These are phyloP conservation scores for Caloboletus firmus DNA, from an alignment of 1,284 basidiomycete species.

Conservation along the genomic window DNA sequence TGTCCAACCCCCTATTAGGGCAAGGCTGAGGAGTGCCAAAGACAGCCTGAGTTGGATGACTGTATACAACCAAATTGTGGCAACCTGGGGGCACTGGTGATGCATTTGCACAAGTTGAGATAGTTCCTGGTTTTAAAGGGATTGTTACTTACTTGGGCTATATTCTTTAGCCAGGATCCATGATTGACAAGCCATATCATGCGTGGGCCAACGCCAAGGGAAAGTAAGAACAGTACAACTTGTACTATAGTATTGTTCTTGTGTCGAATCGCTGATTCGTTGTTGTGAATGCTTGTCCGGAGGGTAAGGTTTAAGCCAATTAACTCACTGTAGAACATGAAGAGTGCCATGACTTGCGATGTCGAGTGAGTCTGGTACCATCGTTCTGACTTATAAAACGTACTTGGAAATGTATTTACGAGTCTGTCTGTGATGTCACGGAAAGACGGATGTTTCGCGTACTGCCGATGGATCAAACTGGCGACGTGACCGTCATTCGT, in stretches of 20 bases:
- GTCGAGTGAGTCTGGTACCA: slow-evolving; percentile 5
- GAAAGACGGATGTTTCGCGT: slow-evolving; percentile 55
- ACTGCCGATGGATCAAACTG: slow-evolving; percentile 75
- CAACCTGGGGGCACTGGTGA: slow-evolving; percentile 67
- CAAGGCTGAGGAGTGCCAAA: slow-evolving; percentile 59
- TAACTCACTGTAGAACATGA: slow-evolving; percentile 74
- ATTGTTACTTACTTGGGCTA: slow-evolving; percentile 58
- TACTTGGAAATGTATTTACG: slow-evolving; percentile 66
- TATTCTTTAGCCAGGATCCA: slow-evolving; percentile 64
- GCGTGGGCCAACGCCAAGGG: slow-evolving; percentile 56
- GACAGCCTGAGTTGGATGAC: slow-evolving; percentile 65
- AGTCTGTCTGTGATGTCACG: slow-evolving; percentile 53
- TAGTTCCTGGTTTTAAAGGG: background rate
- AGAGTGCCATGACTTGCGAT: slow-evolving; percentile 59
- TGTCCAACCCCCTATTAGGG: slow-evolving; percentile 51
- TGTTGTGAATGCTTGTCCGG: slow-evolving; percentile 2
- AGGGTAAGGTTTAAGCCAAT: background rate
- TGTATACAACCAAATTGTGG: slow-evolving; percentile 73
- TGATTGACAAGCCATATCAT: slow-evolving; percentile 71
- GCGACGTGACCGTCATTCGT: slow-evolving; percentile 6
- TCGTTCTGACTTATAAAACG: slow-evolving; percentile 30
- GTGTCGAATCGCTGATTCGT: slow-evolving; percentile 56
- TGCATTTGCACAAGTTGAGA: slow-evolving; percentile 5
- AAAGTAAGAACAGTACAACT: slow-evolving; percentile 54
- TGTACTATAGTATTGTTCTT: slow-evolving; percentile 57